Conservation (phyloP, 331 rosid species). For the Prunus yedoensis region DNA sequence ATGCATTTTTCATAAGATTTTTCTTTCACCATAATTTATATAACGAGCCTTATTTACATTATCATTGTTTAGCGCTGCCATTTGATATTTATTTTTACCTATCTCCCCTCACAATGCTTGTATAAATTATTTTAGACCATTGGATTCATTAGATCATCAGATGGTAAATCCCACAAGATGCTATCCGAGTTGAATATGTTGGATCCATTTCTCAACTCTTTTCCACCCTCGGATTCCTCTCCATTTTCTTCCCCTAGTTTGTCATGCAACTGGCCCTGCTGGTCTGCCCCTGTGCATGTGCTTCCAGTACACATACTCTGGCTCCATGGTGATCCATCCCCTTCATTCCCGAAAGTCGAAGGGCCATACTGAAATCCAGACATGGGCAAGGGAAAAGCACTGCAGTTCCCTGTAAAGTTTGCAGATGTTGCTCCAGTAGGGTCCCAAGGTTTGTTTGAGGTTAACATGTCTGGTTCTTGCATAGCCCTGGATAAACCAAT, state of each 20-base stretch:
- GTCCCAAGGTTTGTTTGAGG: conserved; percentile 64
- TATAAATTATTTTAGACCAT: conserved; percentile 45
- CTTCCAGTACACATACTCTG: conserved; percentile 83
- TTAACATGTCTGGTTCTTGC: conserved; percentile 60
- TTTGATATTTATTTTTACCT: conserved; percentile 37
- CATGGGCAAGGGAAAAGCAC: conserved; percentile 52
- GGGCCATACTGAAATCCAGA: conserved; percentile 58
- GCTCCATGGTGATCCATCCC: conserved; percentile 76
- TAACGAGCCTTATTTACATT: conserved; percentile 63
- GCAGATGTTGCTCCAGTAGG: conserved; percentile 43
- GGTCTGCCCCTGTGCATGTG: conserved; percentile 73
- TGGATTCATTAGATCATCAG: conserved; percentile 69
- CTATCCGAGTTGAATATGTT: conserved; percentile 71
- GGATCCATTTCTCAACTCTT: conserved; percentile 61
- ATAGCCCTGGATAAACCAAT: conserved; percentile 68
- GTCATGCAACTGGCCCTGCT: conserved; percentile 55
- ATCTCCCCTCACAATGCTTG: conserved; percentile 4
- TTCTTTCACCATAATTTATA: conserved; percentile 34
- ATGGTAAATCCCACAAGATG: conserved; percentile 85
- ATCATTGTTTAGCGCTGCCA: conserved; percentile 36
- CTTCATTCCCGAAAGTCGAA: conserved; percentile 52
- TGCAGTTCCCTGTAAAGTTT: conserved; percentile 49
- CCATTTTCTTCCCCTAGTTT: conserved; percentile 56
- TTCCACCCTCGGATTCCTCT: conserved; percentile 53
- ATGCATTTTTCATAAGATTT: conserved; percentile 28